These are phyloP conservation scores for Lactarius hengduanensis DNA, from an alignment of 768 basidiomycete species.

Conservation along the genomic window DNA sequence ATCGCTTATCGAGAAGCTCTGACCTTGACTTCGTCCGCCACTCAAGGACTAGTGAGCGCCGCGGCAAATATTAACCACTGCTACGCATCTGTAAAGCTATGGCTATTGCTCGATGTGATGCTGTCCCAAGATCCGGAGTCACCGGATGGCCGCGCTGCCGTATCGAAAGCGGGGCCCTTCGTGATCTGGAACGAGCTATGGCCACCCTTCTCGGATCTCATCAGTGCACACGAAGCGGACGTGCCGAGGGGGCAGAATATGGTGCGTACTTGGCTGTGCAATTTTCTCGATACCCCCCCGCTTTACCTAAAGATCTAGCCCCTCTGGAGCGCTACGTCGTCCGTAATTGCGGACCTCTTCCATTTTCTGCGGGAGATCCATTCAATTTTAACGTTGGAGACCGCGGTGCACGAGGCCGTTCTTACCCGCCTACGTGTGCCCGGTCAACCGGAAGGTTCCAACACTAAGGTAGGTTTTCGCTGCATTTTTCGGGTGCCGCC, in stretches of 20 bases:
- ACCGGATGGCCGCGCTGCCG: constrained; percentile 14
- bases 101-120: constrained; percentile 59
- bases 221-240: constrained; percentile 50
- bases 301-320: constrained; percentile 40
- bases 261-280: constrained; percentile 28
- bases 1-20: constrained; percentile 42
- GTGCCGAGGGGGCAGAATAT: constrained; percentile 39
- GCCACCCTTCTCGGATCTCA: constrained; percentile 62
- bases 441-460: constrained; percentile 43
- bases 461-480: constrained; percentile 16
- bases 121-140: constrained; percentile 13
- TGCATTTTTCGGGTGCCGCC: neutral
- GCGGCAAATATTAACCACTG: constrained; percentile 60
- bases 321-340: constrained; percentile 51
- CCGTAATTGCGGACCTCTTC: constrained; percentile 65
- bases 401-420: constrained; percentile 48
- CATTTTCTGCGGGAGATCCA: constrained; percentile 58
- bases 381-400: constrained; percentile 52
- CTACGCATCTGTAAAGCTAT: constrained; percentile 66
- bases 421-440: constrained; percentile 51
- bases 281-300: neutral
- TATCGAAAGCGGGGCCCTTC: constrained; percentile 34
- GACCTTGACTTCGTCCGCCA: constrained; percentile 33
- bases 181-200: constrained; percentile 75
- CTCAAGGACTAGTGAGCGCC: constrained; percentile 45